phyloP scores from a whole-genome alignment of 164 flowering plant species.

The Hamamelis virginiana region DNA sequence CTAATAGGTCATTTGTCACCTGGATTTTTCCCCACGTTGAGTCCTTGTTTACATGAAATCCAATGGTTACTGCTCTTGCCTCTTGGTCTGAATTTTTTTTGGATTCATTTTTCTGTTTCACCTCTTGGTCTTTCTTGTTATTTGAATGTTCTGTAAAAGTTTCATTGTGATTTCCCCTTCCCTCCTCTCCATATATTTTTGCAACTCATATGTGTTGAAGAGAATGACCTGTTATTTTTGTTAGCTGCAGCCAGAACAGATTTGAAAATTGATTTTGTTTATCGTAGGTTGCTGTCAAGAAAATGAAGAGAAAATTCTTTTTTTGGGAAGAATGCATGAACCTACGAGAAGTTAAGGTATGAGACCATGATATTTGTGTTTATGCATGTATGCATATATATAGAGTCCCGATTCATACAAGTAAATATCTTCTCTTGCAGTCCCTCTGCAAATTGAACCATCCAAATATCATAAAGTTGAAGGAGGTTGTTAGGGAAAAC shows the following conservation, averaged over 20 bases:
- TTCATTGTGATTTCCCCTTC: not conserved
- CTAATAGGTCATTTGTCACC: not conserved
- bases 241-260: not conserved
- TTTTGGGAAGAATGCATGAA: constrained; percentile 84
- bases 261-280: constrained; percentile 7
- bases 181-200: not conserved
- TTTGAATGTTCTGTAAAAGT: not conserved
- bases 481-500: constrained; percentile 77
- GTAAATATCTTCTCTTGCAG: constrained; percentile 39
- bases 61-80: not conserved
- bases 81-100: not conserved
- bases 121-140: not conserved
- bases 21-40: not conserved
- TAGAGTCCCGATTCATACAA: not conserved
- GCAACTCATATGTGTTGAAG: too few species aligned
- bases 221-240: not conserved
- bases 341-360: constrained; percentile 84
- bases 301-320: constrained; percentile 83
- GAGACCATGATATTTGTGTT: constrained; percentile 2
- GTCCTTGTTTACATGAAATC: not conserved
- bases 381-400: not conserved
- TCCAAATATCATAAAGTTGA: constrained; percentile 74
- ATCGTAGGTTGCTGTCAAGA: constrained; percentile 87
- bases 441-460: constrained; percentile 73
- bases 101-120: not conserved